A percentile compares a stretch with the other conserved stretches of the same genome.
phyloP scores from a whole-genome alignment of 1,284 basidiomycete species.

The Leccinum subfulvum region DNA sequence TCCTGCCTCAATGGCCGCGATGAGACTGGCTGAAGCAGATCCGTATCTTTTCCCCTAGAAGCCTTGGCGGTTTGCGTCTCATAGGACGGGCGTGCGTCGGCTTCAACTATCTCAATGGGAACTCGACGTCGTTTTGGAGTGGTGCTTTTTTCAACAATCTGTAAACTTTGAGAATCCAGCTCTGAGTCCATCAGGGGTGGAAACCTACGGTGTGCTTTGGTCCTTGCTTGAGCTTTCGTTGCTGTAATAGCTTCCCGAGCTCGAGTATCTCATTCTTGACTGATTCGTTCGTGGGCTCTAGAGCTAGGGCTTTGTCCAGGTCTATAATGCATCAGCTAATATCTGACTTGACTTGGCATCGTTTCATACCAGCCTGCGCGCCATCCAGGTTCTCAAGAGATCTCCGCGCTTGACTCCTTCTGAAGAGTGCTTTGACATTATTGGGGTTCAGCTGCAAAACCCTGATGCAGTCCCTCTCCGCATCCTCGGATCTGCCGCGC shows the following conservation, averaged over 20 bases:
- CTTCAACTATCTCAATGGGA: conserved; percentile 67
- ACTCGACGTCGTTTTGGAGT: conserved; percentile 55
- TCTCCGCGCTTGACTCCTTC: conserved; percentile 66
- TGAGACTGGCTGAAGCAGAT: conserved; percentile 30
- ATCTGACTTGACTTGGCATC: not conserved
- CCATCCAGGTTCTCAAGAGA: conserved; percentile 49
- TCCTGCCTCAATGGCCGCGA: conserved; percentile 26
- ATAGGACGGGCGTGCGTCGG: conserved; percentile 11
- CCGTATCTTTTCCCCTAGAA: conserved; percentile 5
- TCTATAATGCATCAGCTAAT: conserved; percentile 42
- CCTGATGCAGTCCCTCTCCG: conserved; percentile 68
- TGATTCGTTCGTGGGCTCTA: conserved; percentile 60
- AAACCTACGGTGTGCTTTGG: conserved; percentile 18
- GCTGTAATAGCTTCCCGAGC: conserved; percentile 40
- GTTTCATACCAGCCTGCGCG: conserved; percentile 54
- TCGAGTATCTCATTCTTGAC: conserved; percentile 55
- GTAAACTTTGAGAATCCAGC: conserved; percentile 2
- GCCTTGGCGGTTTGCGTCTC: not conserved
- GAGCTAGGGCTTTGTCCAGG: conserved; percentile 49
- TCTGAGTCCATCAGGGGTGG: not conserved
- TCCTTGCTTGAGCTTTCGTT: conserved; percentile 34
- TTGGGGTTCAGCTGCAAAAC: conserved; percentile 50
- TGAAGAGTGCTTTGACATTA: conserved; percentile 72
- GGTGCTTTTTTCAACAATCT: conserved; percentile 10
- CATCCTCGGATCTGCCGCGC: conserved; percentile 60